These are phyloP conservation scores for Thermomyces lanuginosus DNA, from an alignment of 2,329 filamentous ascomycete genomes.

Conservation along the genomic window DNA sequence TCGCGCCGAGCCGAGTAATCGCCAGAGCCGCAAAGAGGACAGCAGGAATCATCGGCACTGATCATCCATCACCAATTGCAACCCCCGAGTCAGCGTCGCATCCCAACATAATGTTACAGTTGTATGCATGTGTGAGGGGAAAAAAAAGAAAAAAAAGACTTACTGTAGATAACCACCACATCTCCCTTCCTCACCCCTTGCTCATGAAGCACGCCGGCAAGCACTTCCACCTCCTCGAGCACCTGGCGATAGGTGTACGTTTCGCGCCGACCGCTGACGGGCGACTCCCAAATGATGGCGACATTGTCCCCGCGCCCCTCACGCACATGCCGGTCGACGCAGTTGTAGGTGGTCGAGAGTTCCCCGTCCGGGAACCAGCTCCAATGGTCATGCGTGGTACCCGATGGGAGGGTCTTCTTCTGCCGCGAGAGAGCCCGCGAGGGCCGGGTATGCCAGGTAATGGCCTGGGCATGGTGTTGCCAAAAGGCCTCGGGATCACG, in stretches of 20 bases:
- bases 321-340: slow-evolving; percentile 73
- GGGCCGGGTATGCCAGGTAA: slow-evolving; percentile 70
- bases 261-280: slow-evolving; percentile 58
- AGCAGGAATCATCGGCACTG: slow-evolving; percentile 90
- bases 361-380: slow-evolving; percentile 80
- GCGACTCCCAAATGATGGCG: slow-evolving; percentile 77
- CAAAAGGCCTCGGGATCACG: slow-evolving; percentile 58
- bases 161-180: slow-evolving; percentile 79
- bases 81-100: neutral
- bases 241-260: slow-evolving; percentile 60
- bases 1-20: slow-evolving; percentile 61
- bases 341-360: slow-evolving; percentile 85
- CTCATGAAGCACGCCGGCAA: slow-evolving; percentile 67
- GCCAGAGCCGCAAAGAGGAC: slow-evolving; percentile 77
- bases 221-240: slow-evolving; percentile 60
- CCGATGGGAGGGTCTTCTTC: slow-evolving; percentile 45
- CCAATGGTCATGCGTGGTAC: slow-evolving; percentile 58
- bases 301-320: slow-evolving; percentile 55
- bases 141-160: slow-evolving; percentile 14
- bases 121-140: slow-evolving; percentile 2
- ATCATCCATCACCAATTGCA: neutral
- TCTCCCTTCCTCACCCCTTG: slow-evolving; percentile 71
- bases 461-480: slow-evolving; percentile 53
- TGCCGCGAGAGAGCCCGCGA: slow-evolving; percentile 42
- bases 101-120: slow-evolving; percentile 3